phyloP scores from a whole-genome alignment of 2,329 filamentous ascomycete species.

The Trichoderma guizhouense region DNA sequence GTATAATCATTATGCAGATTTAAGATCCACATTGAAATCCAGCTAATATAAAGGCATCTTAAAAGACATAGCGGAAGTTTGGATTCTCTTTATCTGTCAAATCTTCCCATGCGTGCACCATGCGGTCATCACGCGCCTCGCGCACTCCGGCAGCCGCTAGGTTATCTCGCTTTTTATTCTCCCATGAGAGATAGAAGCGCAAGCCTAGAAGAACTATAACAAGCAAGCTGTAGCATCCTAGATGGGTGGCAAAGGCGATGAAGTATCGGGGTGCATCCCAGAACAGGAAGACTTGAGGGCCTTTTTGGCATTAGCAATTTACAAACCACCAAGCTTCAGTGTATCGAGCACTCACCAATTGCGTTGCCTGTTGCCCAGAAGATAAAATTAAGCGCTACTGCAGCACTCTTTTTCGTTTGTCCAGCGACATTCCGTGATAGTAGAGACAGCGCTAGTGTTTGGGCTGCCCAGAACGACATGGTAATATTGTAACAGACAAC shows the following conservation, averaged over 20 bases:
- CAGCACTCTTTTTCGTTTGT: slow-evolving; percentile 4
- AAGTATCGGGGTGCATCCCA: slow-evolving; percentile 11
- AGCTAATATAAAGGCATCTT: neutral
- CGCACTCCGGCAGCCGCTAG: neutral
- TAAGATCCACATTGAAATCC: too few species aligned
- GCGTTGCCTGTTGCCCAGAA: slow-evolving; percentile 4
- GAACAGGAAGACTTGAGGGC: slow-evolving; percentile 1
- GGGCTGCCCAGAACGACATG: slow-evolving; percentile 10
- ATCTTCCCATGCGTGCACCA: slow-evolving; percentile 12
- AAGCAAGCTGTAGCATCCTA: slow-evolving; percentile 7
- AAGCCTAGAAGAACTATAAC: neutral
- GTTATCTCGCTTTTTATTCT: neutral
- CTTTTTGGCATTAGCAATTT: neutral
- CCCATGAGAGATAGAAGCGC: neutral
- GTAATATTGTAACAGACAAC: slow-evolving; percentile 10
- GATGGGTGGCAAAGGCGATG: slow-evolving; percentile 2
- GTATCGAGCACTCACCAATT: neutral
- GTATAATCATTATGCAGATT: too few species aligned
- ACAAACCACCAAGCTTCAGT: neutral
- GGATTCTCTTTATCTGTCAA: slow-evolving; percentile 6
- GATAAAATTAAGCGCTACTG: slow-evolving; percentile 4
- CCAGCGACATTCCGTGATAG: slow-evolving; percentile 6
- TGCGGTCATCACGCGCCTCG: neutral
- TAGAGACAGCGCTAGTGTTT: slow-evolving; percentile 1
- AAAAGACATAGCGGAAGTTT: slow-evolving; percentile 8